phyloP scores from a whole-genome alignment of 306 rosid genomes.

The Hippophae gyantsensis region DNA sequence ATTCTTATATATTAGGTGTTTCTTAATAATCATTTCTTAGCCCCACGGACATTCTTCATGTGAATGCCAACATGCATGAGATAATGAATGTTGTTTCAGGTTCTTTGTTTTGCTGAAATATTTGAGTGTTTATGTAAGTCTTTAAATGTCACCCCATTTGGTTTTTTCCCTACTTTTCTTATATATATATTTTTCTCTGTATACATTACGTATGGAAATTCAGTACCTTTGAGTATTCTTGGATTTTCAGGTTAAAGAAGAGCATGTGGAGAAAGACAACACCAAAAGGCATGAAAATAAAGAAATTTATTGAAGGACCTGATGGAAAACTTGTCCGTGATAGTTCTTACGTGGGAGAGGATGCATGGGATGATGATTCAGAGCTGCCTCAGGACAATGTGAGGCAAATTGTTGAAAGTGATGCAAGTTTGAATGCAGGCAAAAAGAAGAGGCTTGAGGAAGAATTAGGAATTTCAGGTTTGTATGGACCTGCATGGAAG shows the following conservation, averaged over 20 bases:
- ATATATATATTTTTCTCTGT: background rate
- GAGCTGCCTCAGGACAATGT: constrained; percentile 45
- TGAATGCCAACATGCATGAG: no score
- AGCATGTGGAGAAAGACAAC: constrained; percentile 76
- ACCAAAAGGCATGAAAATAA: constrained; percentile 86
- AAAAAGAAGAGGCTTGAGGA: constrained; percentile 53
- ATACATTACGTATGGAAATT: background rate
- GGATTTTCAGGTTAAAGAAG: constrained; percentile 66
- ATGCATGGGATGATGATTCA: constrained; percentile 86
- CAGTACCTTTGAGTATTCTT: constrained; percentile 13
- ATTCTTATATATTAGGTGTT: no score
- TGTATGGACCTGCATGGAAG: constrained; percentile 7
- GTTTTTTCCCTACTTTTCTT: background rate
- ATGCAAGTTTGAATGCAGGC: constrained; percentile 42
- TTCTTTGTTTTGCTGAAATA: no score
- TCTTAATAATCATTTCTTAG: no score
- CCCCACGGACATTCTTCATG: no score
- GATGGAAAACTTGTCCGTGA: constrained; percentile 81
- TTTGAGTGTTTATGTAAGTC: no score
- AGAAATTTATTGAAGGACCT: constrained; percentile 69
- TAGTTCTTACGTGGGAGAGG: constrained; percentile 81
- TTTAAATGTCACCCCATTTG: background rate
- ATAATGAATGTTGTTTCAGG: no score
- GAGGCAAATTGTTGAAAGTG: constrained; percentile 50
- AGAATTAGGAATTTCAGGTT: constrained; percentile 72